Evolutionary conservation across 1,284 basidiomycete genomes (phyloP), one percentile per base, ranked within the genome.

Genomic region (Heterobasidion occidentale): DNA sequence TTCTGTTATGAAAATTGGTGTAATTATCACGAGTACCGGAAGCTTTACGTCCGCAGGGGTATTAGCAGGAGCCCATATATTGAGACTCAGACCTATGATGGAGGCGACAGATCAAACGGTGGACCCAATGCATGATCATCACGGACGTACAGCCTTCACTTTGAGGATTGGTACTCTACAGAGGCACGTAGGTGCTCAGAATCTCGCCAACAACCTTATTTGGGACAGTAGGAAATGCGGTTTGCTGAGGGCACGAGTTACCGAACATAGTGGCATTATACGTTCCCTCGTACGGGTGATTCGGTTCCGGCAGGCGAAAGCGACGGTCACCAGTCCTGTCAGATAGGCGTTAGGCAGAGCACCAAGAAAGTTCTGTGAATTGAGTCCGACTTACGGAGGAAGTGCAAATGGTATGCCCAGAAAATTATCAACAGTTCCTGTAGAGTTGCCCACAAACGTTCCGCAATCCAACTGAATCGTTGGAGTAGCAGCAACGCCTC

Each of bases 331-430:
- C 65, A 34, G 61, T 54, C 2, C 65, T 66, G 33, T 15, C 7
- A 27, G 14, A 12, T 49, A 12, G 12, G 5, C 5, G 5, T 17
- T 5, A 49, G 47, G 12, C 17, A 6, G 36, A 36, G 33, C 19
- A 19, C 19, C 19, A 19, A 17, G 19, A 17, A 38, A 15, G 0
- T 35, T 7, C 19, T 27, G 15, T 53, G 36, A 44, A 47, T 11
- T 38, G 19, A 9, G 33, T 9, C 42, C 11, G 17, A 63, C 70
- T 38, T 56, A 73, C 70, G 74, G 74, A 2, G 75, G 71, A 49
- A 70, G 58, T 0, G 80, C 80, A 57, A 76, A 84, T 0, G 80
- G 80, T 36, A 83, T 79, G 0, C 80, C 79, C 1, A 81, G 64
- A 58, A 76, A 82, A 47, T 73, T 70, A 15, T 67, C 63, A 0